Evolutionary conservation across 202 grass and related monocot genomes (phyloP).

Genomic region (Setaria italica): DNA sequence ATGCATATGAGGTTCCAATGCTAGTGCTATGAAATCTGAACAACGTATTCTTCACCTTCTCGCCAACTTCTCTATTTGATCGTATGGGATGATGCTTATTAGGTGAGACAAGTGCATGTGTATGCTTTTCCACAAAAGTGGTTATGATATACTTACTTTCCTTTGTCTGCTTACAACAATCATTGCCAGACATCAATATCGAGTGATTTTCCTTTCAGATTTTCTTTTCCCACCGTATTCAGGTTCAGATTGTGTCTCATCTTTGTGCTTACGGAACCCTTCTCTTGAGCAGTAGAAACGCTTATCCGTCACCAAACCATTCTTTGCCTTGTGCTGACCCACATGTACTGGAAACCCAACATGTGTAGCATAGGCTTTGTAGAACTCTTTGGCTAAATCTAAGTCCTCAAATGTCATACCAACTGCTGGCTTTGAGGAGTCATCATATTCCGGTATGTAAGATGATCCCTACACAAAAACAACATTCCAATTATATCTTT

Average conservation of each 20-base stretch:
- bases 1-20: constrained; percentile 9
- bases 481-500: not conserved
- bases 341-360: constrained; percentile 2
- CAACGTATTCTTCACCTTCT: not conserved
- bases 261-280: constrained; percentile 6
- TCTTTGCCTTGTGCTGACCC: constrained; percentile 7
- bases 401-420: not conserved
- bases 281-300: not conserved
- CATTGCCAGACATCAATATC: not conserved
- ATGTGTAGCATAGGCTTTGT: not conserved
- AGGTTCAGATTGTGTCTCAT: not conserved
- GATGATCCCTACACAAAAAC: not conserved
- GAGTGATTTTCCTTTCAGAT: constrained; percentile 18
- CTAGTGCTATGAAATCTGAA: not conserved
- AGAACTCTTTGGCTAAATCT: not conserved
- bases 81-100: not conserved
- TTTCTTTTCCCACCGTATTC: not conserved
- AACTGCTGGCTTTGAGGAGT: not conserved
- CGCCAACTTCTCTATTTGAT: not conserved
- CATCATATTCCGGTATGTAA: not conserved
- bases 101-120: not conserved
- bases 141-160: not conserved
- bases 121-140: not conserved
- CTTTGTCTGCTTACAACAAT: not conserved
- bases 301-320: too few relatives aligned